phyloP scores from a whole-genome alignment of 306 rosid genomes.

The Prunus padus region DNA sequence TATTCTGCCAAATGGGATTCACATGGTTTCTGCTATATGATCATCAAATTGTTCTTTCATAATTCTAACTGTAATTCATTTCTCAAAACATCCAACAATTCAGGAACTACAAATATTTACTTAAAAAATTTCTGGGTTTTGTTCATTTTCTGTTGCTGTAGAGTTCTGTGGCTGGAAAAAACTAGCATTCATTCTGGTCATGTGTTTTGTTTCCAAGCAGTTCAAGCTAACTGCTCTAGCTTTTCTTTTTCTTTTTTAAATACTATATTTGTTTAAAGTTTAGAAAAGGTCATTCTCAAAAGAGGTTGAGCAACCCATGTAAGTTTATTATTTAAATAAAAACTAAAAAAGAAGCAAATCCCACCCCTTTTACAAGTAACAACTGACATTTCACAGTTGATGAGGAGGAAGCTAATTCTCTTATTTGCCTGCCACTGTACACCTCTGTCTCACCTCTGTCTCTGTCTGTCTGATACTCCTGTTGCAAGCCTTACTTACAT shows the following conservation, averaged over 20 bases:
- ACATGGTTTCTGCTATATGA: constrained; percentile 14
- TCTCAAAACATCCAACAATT: background rate
- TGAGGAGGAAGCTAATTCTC: constrained; percentile 44
- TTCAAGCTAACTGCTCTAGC: constrained; percentile 36
- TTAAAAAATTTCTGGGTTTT: background rate
- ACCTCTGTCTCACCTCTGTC: constrained; percentile 4
- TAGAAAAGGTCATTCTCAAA: constrained; percentile 37
- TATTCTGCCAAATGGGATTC: constrained; percentile 27
- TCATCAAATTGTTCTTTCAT: constrained; percentile 5
- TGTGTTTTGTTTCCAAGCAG: constrained; percentile 47
- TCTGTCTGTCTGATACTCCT: constrained; percentile 17
- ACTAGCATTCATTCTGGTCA: constrained; percentile 45
- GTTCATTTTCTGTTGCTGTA: background rate
- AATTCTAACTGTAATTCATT: constrained; percentile 45
- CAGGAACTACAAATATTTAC: constrained; percentile 4
- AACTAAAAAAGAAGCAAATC: constrained; percentile 22
- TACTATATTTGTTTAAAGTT: background rate
- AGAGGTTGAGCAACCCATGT: constrained; percentile 46
- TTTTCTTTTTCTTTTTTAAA: constrained; percentile 13
- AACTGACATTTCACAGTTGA: constrained; percentile 53
- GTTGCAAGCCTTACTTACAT: constrained; percentile 17
- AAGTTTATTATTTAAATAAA: constrained; percentile 23
- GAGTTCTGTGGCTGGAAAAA: background rate
- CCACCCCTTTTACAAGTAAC: constrained; percentile 50
- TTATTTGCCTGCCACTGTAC: constrained; percentile 34